Evolutionary conservation across 352 stramenopile species (phyloP), one percentile per base, ranked within the genome.

Genomic region (Phytopythium vexans): DNA sequence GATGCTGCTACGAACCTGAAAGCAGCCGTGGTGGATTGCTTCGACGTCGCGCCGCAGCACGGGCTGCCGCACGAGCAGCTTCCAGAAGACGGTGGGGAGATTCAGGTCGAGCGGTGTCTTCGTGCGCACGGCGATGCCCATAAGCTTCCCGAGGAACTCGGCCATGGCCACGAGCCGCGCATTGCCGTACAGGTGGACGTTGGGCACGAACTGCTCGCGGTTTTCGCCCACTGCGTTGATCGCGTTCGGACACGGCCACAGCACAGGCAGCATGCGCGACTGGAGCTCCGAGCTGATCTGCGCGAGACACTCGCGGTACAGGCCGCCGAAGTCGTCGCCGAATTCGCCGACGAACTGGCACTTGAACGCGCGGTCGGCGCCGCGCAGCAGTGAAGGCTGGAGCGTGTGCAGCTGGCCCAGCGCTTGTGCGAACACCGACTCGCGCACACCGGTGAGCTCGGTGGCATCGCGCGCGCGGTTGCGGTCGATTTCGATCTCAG

Each of bases 71-170:
- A 97, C 89, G 6, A 98, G 51, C n/a, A 89, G 54, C 56, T 98
- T 98, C 94, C 94, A 98, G 16, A 98, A 83, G 14, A 97, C 72
- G 0, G 86, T 69, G 27, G 94, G 86, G 27, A 98, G 65, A 51
- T 97, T 96, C 41, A 98, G 58, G 39, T 95, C 90, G 11, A 98
- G 70, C 46, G 89, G 94, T 32, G 94, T 96, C 72, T 97, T 97
- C 15, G 88, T 96, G 39, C 94, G 89, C 35, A 98, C 86, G 16
- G 91, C 90, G 43, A 97, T 90, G 16, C 94, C 94, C 54, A 97
- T 96, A 14, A 98, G 73, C 57, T 98, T 97, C 12, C 94, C 94
- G 11, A 98, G 73, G 58, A 98, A 98, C 54, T 96, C 83, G 38
- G 93, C 91, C 92, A 97, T 98, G 21, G 88, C 72, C 0, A 95